phyloP scores from a whole-genome alignment of 805 yeast species.

The Pichia californica region DNA sequence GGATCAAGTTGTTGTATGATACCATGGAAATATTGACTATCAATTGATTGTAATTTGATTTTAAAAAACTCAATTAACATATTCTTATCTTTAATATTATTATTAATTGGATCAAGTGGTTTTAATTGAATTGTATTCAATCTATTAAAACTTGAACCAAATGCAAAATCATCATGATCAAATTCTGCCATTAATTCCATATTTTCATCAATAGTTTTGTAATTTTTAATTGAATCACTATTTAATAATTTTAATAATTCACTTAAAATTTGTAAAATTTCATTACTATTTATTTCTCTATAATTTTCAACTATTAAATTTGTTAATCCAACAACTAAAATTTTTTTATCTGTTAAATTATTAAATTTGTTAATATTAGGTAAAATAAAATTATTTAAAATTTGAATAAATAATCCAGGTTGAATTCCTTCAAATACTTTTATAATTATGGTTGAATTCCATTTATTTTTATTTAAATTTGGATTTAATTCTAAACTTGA shows the following conservation, averaged over 20 bases:
- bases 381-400: conserved; percentile 42
- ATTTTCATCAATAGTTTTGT: conserved; percentile 31
- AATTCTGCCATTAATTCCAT: conserved; percentile 50
- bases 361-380: conserved; percentile 40
- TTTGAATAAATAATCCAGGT: conserved; percentile 47
- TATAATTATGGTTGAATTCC: conserved; percentile 42
- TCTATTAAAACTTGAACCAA: conserved; percentile 81
- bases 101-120: conserved; percentile 66
- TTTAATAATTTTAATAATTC: conserved; percentile 33
- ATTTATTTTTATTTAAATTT: conserved; percentile 22
- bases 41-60: conserved; percentile 11
- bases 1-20: conserved; percentile 5
- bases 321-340: conserved; percentile 43
- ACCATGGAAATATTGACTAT: conserved; percentile 1
- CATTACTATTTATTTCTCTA: conserved; percentile 30
- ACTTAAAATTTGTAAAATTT: conserved; percentile 38
- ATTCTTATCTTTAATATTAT: conserved; percentile 32
- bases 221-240: conserved; percentile 30
- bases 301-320: conserved; percentile 38
- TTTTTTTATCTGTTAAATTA: conserved; percentile 38
- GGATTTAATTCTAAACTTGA: conserved; percentile 24
- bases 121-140: conserved; percentile 55
- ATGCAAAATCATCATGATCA: conserved; percentile 54
- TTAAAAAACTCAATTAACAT: conserved; percentile 31
- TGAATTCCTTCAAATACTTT: conserved; percentile 71